Evolutionary conservation across 139 green algal species (phyloP).

Genomic region (Coelastrella sp.): DNA sequence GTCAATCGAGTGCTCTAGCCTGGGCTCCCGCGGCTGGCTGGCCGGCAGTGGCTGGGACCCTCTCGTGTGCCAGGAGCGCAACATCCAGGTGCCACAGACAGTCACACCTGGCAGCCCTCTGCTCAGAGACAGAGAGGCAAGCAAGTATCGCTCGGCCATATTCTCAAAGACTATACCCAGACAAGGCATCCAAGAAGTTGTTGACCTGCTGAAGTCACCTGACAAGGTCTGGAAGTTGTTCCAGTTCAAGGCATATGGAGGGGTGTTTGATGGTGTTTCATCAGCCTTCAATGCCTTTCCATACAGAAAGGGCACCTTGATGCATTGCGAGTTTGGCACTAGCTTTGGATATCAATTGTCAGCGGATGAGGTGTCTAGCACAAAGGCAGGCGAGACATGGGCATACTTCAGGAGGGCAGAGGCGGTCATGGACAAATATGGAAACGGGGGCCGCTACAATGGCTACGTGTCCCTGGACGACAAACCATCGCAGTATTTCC

Average conservation of each 20-base stretch:
- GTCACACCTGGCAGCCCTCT: not conserved
- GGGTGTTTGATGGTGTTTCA: conserved; percentile 2
- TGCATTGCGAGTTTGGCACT: conserved; percentile 38
- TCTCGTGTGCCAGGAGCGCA: not conserved
- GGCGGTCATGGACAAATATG: conserved; percentile 32
- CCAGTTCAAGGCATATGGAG: conserved; percentile 38
- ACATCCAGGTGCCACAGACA: conserved; percentile 21
- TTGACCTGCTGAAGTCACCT: not conserved
- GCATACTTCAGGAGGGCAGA: not conserved
- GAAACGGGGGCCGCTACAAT: not conserved
- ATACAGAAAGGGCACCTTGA: not conserved
- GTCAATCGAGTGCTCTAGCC: conserved; percentile 7
- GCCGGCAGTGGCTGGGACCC: not conserved
- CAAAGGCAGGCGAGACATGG: not conserved
- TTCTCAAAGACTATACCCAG: conserved; percentile 15
- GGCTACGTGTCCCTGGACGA: conserved; percentile 25
- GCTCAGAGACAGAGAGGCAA: conserved; percentile 25
- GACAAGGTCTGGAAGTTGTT: conserved; percentile 34
- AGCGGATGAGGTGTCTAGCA: not conserved
- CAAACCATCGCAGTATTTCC: conserved; percentile 25
- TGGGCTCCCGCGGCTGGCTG: conserved; percentile 21
- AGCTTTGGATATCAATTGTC: conserved; percentile 24
- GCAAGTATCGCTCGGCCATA: conserved; percentile 31
- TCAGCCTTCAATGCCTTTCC: conserved; percentile 35
- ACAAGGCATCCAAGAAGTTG: conserved; percentile 16